Evolutionary conservation across 2,329 filamentous ascomycete genomes (phyloP).

Genomic region (Elsinoe batatas): DNA sequence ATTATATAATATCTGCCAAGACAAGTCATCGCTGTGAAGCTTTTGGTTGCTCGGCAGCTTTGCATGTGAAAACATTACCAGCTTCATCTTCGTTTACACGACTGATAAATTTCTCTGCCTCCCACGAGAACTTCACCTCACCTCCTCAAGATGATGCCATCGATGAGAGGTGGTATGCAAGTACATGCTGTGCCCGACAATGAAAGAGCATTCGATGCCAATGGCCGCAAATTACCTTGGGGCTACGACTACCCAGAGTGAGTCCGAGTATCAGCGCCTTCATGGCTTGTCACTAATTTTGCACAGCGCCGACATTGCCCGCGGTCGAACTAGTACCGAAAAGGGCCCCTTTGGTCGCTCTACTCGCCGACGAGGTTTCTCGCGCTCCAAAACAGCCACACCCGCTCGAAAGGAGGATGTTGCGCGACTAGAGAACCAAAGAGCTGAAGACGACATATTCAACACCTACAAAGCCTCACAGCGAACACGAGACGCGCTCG

Average conservation of each 20-base stretch:
- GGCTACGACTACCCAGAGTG: constrained; percentile 53
- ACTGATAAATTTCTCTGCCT: not conserved
- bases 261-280: constrained; percentile 23
- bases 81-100: constrained; percentile 1
- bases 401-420: constrained; percentile 49
- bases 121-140: not conserved
- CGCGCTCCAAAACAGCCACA: constrained; percentile 45
- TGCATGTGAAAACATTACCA: constrained; percentile 11
- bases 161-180: constrained; percentile 42
- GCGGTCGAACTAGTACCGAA: constrained; percentile 31
- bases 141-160: constrained; percentile 13
- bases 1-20: not conserved
- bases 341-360: constrained; percentile 52
- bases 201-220: constrained; percentile 50
- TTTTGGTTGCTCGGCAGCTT: constrained; percentile 11
- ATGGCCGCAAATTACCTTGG: constrained; percentile 53
- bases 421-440: constrained; percentile 34
- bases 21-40: not conserved
- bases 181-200: constrained; percentile 55
- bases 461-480: constrained; percentile 22
- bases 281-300: constrained; percentile 4
- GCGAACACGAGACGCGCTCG: constrained; percentile 17
- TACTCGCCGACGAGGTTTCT: constrained; percentile 33
- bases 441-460: constrained; percentile 40
- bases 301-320: constrained; percentile 14